Base-by-base conservation (phyloP, 768 basidiomycete genomes). In the Tremella fuciformis region DNA sequence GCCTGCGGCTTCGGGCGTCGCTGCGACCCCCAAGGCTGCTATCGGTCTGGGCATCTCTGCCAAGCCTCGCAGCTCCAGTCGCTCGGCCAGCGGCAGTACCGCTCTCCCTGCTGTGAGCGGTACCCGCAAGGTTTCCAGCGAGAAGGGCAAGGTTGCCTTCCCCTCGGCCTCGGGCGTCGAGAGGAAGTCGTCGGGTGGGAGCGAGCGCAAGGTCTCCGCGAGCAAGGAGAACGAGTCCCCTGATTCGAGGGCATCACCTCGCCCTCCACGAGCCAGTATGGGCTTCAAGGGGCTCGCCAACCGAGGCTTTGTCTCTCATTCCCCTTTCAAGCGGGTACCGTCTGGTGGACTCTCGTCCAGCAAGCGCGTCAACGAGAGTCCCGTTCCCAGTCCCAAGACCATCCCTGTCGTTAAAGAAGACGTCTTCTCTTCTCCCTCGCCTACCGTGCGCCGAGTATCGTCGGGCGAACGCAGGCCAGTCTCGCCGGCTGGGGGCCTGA, bases 211-310 rank as follows among this genome's bases (percentile, higher is more conserved):
- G 50, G 53, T 64, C 2, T 64, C 66, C 9, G 65, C 46, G 6
- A 65, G 60, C 11, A 70, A 70, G 34, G 69, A 73, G 59, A 69
- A 73, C 40, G 64, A 67, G 39, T 63, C 60, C 2, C 69, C 73
- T 1, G 64, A 65, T 53, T 54, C 65, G 1, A 59, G 67, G 54
- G 21, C 62, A 0, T 48, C 53, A 2, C 66, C 63, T 38, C 48
- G 66, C 41, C 55, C 57, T 8, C 71, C 75, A 13, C 55, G 70
- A 40, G 52, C 61, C 13, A 66, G 64, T 21, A 67, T 64, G 59
- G 72, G 69, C 13, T 57, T 75, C 34, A 71, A 69, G 29, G 68
- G 66, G 34, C 57, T 77, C n/a, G 72, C 73, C n/a, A 64, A 67
- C 34, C 62, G 59, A 9, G 66, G 53, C 39, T 58, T 66, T 24